Evolutionary conservation across 2,329 filamentous ascomycete genomes (phyloP), one percentile per base, ranked within the genome.

Genomic region (Colletotrichum destructivum): DNA sequence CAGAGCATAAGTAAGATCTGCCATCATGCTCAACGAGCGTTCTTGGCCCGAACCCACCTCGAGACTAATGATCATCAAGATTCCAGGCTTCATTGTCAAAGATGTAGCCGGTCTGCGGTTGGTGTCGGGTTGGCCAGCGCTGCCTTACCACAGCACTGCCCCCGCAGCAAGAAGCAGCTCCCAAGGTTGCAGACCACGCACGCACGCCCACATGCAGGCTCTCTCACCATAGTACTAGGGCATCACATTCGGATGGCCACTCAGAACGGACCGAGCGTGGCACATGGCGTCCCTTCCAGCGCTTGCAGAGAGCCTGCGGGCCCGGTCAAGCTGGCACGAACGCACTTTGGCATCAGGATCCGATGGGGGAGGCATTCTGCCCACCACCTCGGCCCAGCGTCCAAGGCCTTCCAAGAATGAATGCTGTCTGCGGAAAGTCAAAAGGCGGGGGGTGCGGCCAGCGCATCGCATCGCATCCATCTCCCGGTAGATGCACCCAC

Each of bases 141-240:
- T 46, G 57, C 44, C 21, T 16, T 11, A 38, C 35, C 35, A 38
- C 35, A 38, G 47, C 42, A 55, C 54, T 70, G 60, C 26, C 60
- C 60, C 66, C 57, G 56, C 54, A 46, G 49, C 54, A n/a, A 51
- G 26, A 35, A 21, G 35, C 15, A 54, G 42, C 52, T 52, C 49
- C 23, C 52, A 71, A 62, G 65, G 66, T 71, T 68, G 56, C 35
- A 60, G 60, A 63, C 54, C 59, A 52, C 56, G 51, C 60, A 69
- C 71, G 70, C 70, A 9, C 35, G 62, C 66, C 70, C 23, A 61
- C 46, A 71, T 72, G 70, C 70, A 72, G 61, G 67, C 62, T 64
- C 55, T 59, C 31, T 40, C 67, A 46, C 40, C 51, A 69, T 47
- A 31, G 47, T 62, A 21, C 42, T 49, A 52, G 46, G 65, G 54